phyloP scores from a whole-genome alignment of 257 asterid genomes.

The Gynochthodes officinalis region DNA sequence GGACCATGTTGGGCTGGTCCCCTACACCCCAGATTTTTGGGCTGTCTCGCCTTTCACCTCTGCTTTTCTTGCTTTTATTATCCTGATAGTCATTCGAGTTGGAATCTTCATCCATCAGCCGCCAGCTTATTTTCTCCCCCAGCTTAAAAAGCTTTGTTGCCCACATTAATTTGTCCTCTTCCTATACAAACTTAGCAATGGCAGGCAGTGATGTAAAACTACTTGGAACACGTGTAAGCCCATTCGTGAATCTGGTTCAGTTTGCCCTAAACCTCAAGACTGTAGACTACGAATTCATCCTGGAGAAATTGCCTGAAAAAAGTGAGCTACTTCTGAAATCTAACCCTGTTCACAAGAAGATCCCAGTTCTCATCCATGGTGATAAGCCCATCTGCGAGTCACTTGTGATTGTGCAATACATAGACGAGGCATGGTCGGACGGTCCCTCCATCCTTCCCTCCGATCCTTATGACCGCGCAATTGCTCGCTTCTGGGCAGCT shows the following conservation, averaged over 20 bases:
- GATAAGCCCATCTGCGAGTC: slow-evolving; percentile 44
- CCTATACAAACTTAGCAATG: no score
- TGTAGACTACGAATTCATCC: slow-evolving; percentile 38
- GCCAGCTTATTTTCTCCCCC: no score
- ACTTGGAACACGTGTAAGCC: slow-evolving; percentile 38
- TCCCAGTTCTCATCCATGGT: slow-evolving; percentile 49
- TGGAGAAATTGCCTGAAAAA: slow-evolving; percentile 24
- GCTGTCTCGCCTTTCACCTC: no score
- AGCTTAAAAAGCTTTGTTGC: no score
- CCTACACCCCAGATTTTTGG: no score
- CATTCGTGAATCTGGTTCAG: slow-evolving; percentile 38
- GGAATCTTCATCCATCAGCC: no score
- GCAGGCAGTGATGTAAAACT: slow-evolving; percentile 33
- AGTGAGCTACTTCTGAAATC: slow-evolving; percentile 38
- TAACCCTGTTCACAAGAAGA: slow-evolving; percentile 53
- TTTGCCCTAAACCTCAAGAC: slow-evolving; percentile 51
- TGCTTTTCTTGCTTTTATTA: no score
- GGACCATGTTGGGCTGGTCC: no score
- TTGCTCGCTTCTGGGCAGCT: slow-evolving; percentile 55
- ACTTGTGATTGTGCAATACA: slow-evolving; percentile 41
- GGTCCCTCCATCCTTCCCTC: slow-evolving; percentile 39
- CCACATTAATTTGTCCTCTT: no score
- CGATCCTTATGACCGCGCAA: slow-evolving; percentile 41
- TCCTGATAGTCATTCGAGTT: no score
- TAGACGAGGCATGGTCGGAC: slow-evolving; percentile 35